phyloP scores from a whole-genome alignment of 1,284 basidiomycete genomes.

The Garcileccinum viscosum region DNA sequence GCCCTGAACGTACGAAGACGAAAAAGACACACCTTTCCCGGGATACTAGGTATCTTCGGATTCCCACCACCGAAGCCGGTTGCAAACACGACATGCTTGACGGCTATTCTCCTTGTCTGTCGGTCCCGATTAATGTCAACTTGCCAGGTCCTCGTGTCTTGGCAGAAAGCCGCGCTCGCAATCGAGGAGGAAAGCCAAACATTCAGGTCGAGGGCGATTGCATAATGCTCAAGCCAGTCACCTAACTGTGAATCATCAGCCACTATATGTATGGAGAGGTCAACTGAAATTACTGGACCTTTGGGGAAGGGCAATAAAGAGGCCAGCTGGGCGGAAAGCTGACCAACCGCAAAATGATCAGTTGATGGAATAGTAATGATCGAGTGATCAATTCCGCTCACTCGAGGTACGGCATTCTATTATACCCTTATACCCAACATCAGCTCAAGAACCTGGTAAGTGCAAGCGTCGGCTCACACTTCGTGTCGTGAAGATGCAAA shows the following conservation, averaged over 20 bases:
- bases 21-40: conserved; percentile 10
- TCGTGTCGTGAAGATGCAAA: conserved; percentile 31
- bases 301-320: conserved; percentile 40
- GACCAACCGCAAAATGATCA: background rate
- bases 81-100: conserved; percentile 46
- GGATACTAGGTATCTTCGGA: conserved; percentile 40
- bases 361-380: background rate
- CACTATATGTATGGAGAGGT: too few species aligned
- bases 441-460: background rate
- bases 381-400: conserved; percentile 10
- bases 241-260: conserved; percentile 45
- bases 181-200: conserved; percentile 37
- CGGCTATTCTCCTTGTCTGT: conserved; percentile 32
- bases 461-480: conserved; percentile 27
- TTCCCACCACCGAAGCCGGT: conserved; percentile 46
- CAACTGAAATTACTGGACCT: conserved; percentile 27
- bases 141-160: conserved; percentile 39
- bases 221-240: conserved; percentile 60
- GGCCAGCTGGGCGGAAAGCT: conserved; percentile 48
- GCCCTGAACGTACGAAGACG: background rate
- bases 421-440: conserved; percentile 24
- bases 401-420: conserved; percentile 34
- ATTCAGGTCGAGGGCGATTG: too few species aligned
- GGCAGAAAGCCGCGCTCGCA: too few species aligned
- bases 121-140: conserved; percentile 35